phyloP scores from a whole-genome alignment of 1,284 basidiomycete species.

The Heterobasidion occidentale region DNA sequence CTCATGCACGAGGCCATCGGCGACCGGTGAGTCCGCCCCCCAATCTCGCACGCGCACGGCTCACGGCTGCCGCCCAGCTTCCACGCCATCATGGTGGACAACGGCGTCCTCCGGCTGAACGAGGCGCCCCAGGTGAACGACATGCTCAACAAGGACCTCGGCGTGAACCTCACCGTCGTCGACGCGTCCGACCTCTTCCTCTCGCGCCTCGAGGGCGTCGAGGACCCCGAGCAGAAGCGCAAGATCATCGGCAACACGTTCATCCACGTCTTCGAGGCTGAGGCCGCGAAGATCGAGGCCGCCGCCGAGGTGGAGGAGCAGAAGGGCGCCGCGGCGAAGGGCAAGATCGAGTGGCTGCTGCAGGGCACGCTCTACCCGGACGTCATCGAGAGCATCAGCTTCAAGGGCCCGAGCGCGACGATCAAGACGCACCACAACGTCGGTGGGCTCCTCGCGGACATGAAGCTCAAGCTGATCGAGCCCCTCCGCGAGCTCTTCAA shows the following conservation, averaged over 20 bases:
- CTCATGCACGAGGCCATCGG: slow-evolving; percentile 99
- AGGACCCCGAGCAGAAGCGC: slow-evolving; percentile 96
- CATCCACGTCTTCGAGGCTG: slow-evolving; percentile 94
- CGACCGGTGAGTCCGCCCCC: slow-evolving; percentile 55
- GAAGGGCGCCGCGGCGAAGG: slow-evolving; percentile 64
- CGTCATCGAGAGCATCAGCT: slow-evolving; percentile 98
- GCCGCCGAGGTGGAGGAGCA: slow-evolving; percentile 72
- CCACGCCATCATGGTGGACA: slow-evolving; percentile 99
- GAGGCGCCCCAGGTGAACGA: slow-evolving; percentile 93
- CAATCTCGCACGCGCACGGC: background rate
- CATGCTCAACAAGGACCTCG: slow-evolving; percentile 91
- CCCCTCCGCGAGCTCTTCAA: slow-evolving; percentile 98
- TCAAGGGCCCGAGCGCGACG: slow-evolving; percentile 98
- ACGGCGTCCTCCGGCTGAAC: slow-evolving; percentile 90
- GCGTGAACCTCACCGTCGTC: slow-evolving; percentile 94
- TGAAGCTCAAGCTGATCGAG: slow-evolving; percentile 99
- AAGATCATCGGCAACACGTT: slow-evolving; percentile 99
- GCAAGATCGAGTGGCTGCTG: slow-evolving; percentile 93
- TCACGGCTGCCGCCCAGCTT: slow-evolving; percentile 47
- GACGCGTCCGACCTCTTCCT: slow-evolving; percentile 96
- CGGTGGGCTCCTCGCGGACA: slow-evolving; percentile 92
- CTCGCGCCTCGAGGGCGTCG: slow-evolving; percentile 79
- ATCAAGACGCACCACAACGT: slow-evolving; percentile 99
- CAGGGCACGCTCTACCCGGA: slow-evolving; percentile 99
- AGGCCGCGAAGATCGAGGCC: slow-evolving; percentile 87